Evolutionary conservation across 768 basidiomycete species (phyloP), one percentile per base, ranked within the genome.

Genomic region (Pulveroboletus ravenelii): DNA sequence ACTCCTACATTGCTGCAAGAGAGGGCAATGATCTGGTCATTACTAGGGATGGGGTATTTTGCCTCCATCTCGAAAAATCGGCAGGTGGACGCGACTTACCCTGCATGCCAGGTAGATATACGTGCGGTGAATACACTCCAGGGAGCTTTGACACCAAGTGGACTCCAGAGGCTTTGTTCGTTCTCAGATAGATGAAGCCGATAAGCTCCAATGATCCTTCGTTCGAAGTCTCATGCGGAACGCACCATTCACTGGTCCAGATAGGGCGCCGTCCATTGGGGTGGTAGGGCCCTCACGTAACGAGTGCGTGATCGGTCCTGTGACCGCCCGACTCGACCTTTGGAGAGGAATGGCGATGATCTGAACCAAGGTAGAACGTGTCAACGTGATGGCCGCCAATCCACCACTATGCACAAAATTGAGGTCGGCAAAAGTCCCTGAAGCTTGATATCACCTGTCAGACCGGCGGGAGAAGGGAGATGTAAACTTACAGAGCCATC

Each of bases 1-100:
- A 87, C 84, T 12, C 89, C 89, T n/a, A 89, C 84, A 55, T 81
- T 82, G 45, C 74, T 72, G 55, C 82, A 87, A 14, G 85, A 79
- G 38, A 89, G 64, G 7, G 82, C 76, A 38, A 85, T 64, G 54
- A 82, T 74, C 48, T 76, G 76, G 69, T 82, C 66, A 43, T 56
- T 68, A 50, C 60, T 61, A 50, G 66, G 66, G 60, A 59, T 41
- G 44, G 66, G 66, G 40, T 67, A 64, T 52, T 68, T 70, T 35
- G 60, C 43, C 47, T 68, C 66, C 66, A 68, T 68, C 45, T 60
- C 45, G 52, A 54, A 55, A 55, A 47, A 45, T 45, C 4, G 47
- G 48, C 41, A 46, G 56, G 47, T 43, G 51, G 20, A 23, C 48
- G 15, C 17, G 39, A 60, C 66, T 59, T 50, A 59, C 63, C 41